Conservation (phyloP, 257 asterid species). For the Forsythia suspensa region DNA sequence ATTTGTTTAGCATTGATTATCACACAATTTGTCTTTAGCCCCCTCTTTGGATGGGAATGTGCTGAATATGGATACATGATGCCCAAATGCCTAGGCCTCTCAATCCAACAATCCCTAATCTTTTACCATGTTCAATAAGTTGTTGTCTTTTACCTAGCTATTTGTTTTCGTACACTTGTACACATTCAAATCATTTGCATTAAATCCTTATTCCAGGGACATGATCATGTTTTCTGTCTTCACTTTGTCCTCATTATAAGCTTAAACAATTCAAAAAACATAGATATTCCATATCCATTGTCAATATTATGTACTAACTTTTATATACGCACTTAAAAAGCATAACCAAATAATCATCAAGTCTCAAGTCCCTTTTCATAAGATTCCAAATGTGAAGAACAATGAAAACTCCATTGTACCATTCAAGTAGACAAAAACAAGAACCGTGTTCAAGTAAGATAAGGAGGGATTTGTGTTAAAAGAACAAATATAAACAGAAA, state of each 20-base stretch:
- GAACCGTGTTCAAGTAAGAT: slow-evolving; percentile 3
- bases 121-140: too few species aligned
- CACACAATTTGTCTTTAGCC: too few species aligned
- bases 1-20: too few species aligned
- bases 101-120: too few species aligned
- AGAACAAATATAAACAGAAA: not conserved
- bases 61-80: too few species aligned
- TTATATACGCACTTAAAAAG: too few species aligned
- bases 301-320: not conserved
- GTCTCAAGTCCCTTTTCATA: not conserved
- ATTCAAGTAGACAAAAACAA: slow-evolving; percentile 16
- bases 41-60: too few species aligned
- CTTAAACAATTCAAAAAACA: not conserved
- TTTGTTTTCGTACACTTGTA: too few species aligned
- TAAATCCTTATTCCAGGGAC: not conserved
- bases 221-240: slow-evolving; percentile 1
- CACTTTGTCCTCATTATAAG: not conserved
- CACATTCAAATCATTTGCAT: too few species aligned
- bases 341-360: not conserved
- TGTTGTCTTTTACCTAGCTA: too few species aligned
- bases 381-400: not conserved
- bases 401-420: not conserved
- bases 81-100: too few species aligned
- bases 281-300: not conserved
- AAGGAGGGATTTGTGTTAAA: not conserved